Base-by-base conservation (phyloP, 805 yeast species). In the Yarrowia hollandica region DNA sequence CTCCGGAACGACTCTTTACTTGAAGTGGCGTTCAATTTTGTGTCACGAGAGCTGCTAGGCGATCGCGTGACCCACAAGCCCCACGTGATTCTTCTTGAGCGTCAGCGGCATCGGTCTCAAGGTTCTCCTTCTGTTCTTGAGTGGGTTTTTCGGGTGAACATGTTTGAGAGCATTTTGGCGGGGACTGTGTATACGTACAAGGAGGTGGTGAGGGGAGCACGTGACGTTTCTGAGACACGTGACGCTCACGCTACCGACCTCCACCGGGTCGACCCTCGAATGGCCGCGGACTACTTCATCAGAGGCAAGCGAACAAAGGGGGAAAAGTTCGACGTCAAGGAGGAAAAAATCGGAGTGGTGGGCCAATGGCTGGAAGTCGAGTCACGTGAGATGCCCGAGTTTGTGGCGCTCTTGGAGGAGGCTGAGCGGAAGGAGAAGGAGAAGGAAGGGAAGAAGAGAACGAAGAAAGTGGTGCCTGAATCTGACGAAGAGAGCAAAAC, bases 111-210 rank as follows among this genome's bases (percentile, higher is more conserved):
- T 8, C 58, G 58, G 11, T 18, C 44, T 14, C 42, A 35, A 12
- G 58, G 58, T 6, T 25, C 35, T 19, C 42, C 33, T 10, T 25
- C 58, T 18, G 58, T 52, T 6, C 16, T 52, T 7, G 58, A 52
- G 26, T 52, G 58, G 58, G 58, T 52, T 10, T 52, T 52, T 8
- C 18, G 42, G 3, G 58, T 52, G 11, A 52, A 52, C 58, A 52
- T 52, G 58, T 52, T 52, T 52, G 58, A 52, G 26, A 35, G 44
- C 9, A 52, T 52, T 25, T 12, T 52, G 11, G 58, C 58, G 4
- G 44, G 58, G 5, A 35, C 35, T 3, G 21, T 52, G 2, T 35
- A 25, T 25, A 52, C 58, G 1, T 35, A 19, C 14, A 44, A 44
- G 34, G 16, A 44, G 26, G 11, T 33, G 19, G 23, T 25, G 31